Base-by-base conservation (phyloP, 23 red algal genomes). In the Cyanidioschyzon merolae region DNA sequence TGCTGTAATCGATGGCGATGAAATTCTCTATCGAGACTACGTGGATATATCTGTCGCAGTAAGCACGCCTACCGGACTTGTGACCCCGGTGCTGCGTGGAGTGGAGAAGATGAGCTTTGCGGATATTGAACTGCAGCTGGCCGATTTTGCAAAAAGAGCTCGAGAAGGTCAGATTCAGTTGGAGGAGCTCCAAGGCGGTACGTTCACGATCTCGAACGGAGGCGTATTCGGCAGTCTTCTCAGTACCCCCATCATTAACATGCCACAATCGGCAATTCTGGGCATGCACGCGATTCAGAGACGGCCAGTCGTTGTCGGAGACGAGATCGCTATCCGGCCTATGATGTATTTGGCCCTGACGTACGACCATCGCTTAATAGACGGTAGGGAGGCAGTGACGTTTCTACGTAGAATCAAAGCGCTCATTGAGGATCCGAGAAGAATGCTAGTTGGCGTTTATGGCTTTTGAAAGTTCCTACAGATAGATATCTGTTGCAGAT, bases 21-120 rank as follows among this genome's bases (percentile, higher is more conserved):
- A 98, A 39, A 98, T 98, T 80, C 88, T 98, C 34, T 98, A 98
- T 79, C 94, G 89, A 76, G 94, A 98, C 74, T 98, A 98, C 78
- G 88, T 98, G 15, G 94, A 98, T 67, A 91, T 98, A 30, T 98
- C 94, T 34, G 94, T 98, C 40, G 94, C 94, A 0, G 94, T 98
- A 31, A 88, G 83, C 21, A 92, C 94, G 24, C 84, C 94, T 7
- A 98, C 89, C 82, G 94, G 94, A 29, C 85, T 98, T 1, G 85
- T 98, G 40, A 88, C 90, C 34, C 94, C 94, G 3, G 94, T 88
- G 30, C 39, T 98, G 0, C 84, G 94, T 12, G 86, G 86, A 15
- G 90, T 88, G 37, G 87, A 98, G 74, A 91, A 88, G 21, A 92
- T 98, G 94, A 87, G 84, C 76, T 98, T 98, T 86, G 94, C 94